Conservation (phyloP, 139 green algal species). For the Tetraselmis chui region DNA sequence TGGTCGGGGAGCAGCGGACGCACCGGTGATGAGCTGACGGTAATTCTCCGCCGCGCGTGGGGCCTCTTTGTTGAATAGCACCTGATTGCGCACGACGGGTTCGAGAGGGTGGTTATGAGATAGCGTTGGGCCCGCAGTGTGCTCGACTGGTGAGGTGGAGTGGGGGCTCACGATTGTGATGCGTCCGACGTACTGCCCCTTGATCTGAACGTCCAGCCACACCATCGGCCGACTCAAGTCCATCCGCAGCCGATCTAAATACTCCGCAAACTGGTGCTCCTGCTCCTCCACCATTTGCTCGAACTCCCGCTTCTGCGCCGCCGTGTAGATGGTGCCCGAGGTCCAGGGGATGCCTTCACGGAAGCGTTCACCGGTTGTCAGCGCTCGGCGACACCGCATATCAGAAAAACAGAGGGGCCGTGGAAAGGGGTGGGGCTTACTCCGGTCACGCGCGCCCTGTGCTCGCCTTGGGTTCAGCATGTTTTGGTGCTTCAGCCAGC, state of each 20-base stretch:
- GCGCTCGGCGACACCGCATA: background rate
- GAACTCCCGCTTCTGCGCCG: conserved; percentile 13
- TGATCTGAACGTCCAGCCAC: conserved; percentile 34
- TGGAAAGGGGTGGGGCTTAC: background rate
- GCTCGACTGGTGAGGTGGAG: too few species aligned
- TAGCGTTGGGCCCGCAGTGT: too few species aligned
- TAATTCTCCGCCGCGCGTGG: conserved; percentile 51
- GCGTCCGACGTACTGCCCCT: conserved; percentile 20
- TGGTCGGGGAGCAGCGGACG: too few species aligned
- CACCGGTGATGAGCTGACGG: conserved; percentile 23
- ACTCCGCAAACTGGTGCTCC: background rate
- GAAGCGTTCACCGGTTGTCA: too few species aligned
- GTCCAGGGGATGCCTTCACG: conserved; percentile 38
- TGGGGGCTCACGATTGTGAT: conserved; percentile 21
- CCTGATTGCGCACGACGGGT: too few species aligned
- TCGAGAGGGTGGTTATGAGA: too few species aligned
- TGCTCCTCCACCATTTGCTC: conserved; percentile 5
- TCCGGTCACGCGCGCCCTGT: conserved; percentile 2
- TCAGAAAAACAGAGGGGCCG: background rate
- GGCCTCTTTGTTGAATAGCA: conserved; percentile 31
- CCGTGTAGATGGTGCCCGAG: conserved; percentile 33
- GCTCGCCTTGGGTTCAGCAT: conserved; percentile 12
- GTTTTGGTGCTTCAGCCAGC: conserved; percentile 30
- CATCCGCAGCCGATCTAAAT: conserved; percentile 8
- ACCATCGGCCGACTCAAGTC: conserved; percentile 35